Conservation (phyloP, 495 filamentous ascomycete species). For the Aspergillus cristatus region DNA sequence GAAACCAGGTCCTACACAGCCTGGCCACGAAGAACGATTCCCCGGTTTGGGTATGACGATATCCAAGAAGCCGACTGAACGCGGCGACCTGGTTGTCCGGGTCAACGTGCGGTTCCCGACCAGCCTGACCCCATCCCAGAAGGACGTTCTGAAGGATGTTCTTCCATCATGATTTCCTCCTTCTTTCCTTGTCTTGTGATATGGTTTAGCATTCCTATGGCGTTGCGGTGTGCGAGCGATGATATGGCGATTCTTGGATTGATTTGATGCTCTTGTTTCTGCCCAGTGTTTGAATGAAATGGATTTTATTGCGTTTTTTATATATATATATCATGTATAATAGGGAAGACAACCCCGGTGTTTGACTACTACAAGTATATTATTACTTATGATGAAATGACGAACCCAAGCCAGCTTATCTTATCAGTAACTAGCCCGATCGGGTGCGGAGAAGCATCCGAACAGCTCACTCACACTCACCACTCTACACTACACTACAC, state of each 20-base stretch:
- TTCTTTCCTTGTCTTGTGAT: conserved; percentile 1
- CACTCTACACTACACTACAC: background rate
- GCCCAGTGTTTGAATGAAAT: too few species aligned
- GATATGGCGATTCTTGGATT: conserved; percentile 8
- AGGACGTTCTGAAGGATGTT: conserved; percentile 67
- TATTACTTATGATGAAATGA: too few species aligned
- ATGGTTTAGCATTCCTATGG: conserved; percentile 20
- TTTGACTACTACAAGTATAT: too few species aligned
- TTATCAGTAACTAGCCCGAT: background rate
- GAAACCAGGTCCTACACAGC: conserved; percentile 73
- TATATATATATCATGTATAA: too few species aligned
- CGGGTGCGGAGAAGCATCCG: background rate
- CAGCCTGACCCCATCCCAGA: conserved; percentile 63
- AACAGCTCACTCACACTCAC: background rate
- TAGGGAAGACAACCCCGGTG: too few species aligned
- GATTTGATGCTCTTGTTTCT: background rate
- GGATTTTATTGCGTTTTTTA: too few species aligned
- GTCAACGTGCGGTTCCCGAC: conserved; percentile 88
- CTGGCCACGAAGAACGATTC: conserved; percentile 70
- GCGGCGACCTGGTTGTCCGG: conserved; percentile 82
- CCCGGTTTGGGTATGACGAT: conserved; percentile 84
- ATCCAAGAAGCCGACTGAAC: conserved; percentile 72
- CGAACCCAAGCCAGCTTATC: background rate
- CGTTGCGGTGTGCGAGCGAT: conserved; percentile 18
- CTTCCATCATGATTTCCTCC: conserved; percentile 32